Conservation (phyloP, 177 flowering plant genomes). For the Tripterygium wilfordii region DNA sequence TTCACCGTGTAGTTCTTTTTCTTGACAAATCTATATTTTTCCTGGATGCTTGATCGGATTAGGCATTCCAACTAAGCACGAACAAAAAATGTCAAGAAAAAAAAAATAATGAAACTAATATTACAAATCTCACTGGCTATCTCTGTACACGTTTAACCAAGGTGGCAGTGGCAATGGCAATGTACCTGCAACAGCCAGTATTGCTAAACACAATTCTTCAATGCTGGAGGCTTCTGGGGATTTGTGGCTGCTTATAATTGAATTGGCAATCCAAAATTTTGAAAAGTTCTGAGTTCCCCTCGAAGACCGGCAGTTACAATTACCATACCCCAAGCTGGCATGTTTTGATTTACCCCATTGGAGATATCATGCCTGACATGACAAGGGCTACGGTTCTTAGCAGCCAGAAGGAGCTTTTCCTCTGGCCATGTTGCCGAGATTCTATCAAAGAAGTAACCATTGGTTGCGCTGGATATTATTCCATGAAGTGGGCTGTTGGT, state of each 20-base stretch:
- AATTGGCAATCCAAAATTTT: conserved; percentile 91
- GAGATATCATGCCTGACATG: conserved; percentile 43
- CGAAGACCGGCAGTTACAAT: conserved; percentile 86
- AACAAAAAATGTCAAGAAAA: conserved; percentile 26
- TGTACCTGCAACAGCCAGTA: no score
- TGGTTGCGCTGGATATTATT: conserved; percentile 48
- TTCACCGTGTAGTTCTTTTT: conserved; percentile 21
- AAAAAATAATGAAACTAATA: conserved; percentile 30
- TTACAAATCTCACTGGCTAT: conserved; percentile 43
- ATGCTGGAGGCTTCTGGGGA: not conserved
- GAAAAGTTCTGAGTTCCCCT: conserved; percentile 86
- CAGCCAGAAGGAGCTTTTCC: conserved; percentile 54
- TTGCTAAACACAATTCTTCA: no score
- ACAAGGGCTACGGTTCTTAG: conserved; percentile 47
- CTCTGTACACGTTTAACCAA: conserved; percentile 33
- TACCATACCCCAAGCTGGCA: conserved; percentile 89
- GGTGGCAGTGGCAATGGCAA: no score
- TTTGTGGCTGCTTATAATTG: conserved; percentile 32
- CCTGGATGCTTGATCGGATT: conserved; percentile 15
- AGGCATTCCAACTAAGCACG: conserved; percentile 22
- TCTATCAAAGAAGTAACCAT: conserved; percentile 64
- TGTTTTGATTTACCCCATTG: conserved; percentile 32
- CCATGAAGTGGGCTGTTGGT: conserved; percentile 51
- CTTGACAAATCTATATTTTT: conserved; percentile 18
- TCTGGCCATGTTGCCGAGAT: conserved; percentile 84